phyloP scores from a whole-genome alignment of 148 eudicot genomes.

The Nyssa sinensis region DNA sequence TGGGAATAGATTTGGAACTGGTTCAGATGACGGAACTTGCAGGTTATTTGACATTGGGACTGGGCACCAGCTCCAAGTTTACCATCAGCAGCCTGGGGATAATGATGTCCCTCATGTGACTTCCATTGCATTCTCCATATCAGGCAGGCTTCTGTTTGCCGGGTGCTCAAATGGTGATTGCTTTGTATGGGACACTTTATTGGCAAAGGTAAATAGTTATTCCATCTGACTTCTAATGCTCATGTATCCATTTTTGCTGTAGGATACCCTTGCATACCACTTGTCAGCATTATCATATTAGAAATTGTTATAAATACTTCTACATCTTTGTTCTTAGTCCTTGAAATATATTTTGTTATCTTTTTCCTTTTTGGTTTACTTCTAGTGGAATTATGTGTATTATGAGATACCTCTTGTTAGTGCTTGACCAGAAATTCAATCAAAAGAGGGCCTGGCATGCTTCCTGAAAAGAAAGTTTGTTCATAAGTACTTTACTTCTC shows the following conservation, averaged over 20 bases:
- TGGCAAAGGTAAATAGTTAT: slow-evolving; percentile 66
- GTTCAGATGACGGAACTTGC: slow-evolving; percentile 95
- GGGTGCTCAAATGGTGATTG: slow-evolving; percentile 86
- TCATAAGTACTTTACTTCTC: neutral
- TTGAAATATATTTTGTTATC: neutral
- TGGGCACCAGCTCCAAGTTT: slow-evolving; percentile 94
- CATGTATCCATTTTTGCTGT: slow-evolving; percentile 8
- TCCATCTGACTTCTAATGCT: neutral
- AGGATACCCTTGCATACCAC: neutral
- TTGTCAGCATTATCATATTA: neutral
- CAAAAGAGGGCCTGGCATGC: neutral
- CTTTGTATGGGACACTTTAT: slow-evolving; percentile 94
- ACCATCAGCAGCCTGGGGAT: slow-evolving; percentile 61
- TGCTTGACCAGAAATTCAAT: neutral
- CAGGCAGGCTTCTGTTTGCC: slow-evolving; percentile 94
- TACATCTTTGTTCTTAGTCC: neutral
- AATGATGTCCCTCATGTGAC: slow-evolving; percentile 65
- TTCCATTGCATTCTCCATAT: slow-evolving; percentile 84
- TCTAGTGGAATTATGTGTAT: neutral
- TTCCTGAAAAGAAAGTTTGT: neutral
- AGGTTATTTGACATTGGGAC: slow-evolving; percentile 89
- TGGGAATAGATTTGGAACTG: slow-evolving; percentile 97
- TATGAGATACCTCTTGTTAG: neutral
- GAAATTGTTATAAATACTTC: neutral
- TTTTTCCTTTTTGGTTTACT: neutral